These are phyloP conservation scores for Ogataea nitratoaversa DNA, from an alignment of 805 yeast species.

Conservation along the genomic window DNA sequence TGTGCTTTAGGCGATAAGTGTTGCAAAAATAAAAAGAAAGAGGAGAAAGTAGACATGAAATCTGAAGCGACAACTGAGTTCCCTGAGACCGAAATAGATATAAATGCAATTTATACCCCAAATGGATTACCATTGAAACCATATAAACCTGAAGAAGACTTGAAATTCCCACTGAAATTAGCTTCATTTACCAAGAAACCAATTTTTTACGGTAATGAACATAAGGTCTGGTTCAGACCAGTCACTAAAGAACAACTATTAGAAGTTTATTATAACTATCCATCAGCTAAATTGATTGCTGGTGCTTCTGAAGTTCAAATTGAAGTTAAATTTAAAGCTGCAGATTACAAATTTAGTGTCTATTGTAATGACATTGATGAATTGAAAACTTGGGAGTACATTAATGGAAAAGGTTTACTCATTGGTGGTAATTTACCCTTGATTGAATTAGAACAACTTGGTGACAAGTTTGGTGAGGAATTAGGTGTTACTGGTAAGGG, in stretches of 20 bases:
- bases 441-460: conserved; percentile 34
- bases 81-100: conserved; percentile 31
- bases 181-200: conserved; percentile 24
- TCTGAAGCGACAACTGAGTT: conserved; percentile 15
- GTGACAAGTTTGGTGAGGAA: conserved; percentile 27
- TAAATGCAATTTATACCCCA: conserved; percentile 32
- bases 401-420: conserved; percentile 37
- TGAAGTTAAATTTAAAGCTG: conserved; percentile 40
- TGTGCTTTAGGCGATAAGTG: conserved; percentile 34
- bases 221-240: conserved; percentile 43
- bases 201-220: conserved; percentile 35
- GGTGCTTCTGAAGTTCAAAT: conserved; percentile 48
- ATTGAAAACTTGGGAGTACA: conserved; percentile 32
- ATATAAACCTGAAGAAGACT: conserved; percentile 35
- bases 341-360: conserved; percentile 36
- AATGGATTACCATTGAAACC: conserved; percentile 38
- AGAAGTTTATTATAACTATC: conserved; percentile 31
- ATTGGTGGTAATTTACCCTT: conserved; percentile 41
- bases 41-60: background rate
- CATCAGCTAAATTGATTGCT: conserved; percentile 37
- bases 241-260: conserved; percentile 35
- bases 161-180: conserved; percentile 38
- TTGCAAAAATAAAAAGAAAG: conserved; percentile 12
- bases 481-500: conserved; percentile 23
- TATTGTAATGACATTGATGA: conserved; percentile 42